phyloP scores from a whole-genome alignment of 495 filamentous ascomycete genomes.

The Aspergillus bridgeri region DNA sequence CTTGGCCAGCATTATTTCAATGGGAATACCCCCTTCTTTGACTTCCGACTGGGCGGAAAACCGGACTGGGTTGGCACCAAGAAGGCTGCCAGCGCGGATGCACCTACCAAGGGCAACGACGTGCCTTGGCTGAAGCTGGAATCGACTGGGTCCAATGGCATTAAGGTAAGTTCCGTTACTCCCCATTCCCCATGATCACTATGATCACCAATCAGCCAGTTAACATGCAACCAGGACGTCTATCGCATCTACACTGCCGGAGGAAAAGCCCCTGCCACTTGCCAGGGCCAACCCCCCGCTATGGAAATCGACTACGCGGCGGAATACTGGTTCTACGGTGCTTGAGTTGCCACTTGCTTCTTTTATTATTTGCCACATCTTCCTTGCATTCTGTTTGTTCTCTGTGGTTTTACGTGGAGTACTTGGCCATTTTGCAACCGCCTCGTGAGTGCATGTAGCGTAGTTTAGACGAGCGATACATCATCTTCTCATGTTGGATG shows the following conservation, averaged over 20 bases:
- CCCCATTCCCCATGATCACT: neutral
- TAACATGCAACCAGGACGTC: conserved; percentile 38
- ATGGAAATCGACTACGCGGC: conserved; percentile 61
- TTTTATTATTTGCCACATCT: neutral
- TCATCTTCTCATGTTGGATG: no score
- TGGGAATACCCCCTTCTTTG: conserved; percentile 51
- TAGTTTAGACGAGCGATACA: no score
- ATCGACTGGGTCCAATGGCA: conserved; percentile 40
- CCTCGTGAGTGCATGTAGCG: no score
- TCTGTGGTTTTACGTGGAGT: no score
- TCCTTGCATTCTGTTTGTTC: neutral
- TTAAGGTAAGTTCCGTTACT: conserved; percentile 31
- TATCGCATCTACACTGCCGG: conserved; percentile 68
- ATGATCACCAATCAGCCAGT: no score
- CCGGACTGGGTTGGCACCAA: conserved; percentile 34
- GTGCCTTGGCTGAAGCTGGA: conserved; percentile 64
- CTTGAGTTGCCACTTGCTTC: conserved; percentile 2
- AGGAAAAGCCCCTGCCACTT: conserved; percentile 52
- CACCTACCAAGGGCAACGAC: conserved; percentile 50
- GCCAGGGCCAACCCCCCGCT: conserved; percentile 31
- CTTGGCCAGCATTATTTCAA: conserved; percentile 69
- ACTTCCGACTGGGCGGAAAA: conserved; percentile 45
- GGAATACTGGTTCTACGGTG: conserved; percentile 67
- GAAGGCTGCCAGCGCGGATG: conserved; percentile 44
- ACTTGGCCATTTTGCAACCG: no score